Conservation (phyloP, 495 filamentous ascomycete genomes). For the Bombardia bombarda region DNA sequence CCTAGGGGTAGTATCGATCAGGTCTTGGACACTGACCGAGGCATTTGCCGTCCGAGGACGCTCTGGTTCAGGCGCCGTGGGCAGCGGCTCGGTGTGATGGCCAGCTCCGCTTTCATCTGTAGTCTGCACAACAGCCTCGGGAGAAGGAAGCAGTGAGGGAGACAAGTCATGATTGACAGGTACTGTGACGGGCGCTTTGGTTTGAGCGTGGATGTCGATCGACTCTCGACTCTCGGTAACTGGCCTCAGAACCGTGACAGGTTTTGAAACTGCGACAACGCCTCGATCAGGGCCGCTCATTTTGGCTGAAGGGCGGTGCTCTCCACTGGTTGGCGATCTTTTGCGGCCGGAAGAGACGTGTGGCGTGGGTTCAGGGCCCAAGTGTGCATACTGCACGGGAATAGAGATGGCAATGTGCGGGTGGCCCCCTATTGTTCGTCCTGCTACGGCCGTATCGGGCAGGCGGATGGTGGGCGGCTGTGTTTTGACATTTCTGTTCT, state of each 20-base stretch:
- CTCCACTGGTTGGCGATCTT: too few species aligned
- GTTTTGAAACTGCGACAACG: too few species aligned
- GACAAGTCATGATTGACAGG: too few species aligned
- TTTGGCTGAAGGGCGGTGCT: too few species aligned
- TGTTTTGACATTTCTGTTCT: not conserved
- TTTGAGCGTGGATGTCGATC: not conserved
- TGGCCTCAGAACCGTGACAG: constrained; percentile 5
- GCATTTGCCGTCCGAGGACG: not conserved
- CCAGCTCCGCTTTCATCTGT: too few species aligned
- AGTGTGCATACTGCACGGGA: constrained; percentile 25
- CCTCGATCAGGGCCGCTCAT: too few species aligned
- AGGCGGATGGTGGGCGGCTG: constrained; percentile 24
- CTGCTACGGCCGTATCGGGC: constrained; percentile 39
- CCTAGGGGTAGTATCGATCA: constrained; percentile 4
- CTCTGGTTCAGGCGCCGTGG: not conserved
- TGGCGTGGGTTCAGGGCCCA: too few species aligned
- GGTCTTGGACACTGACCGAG: constrained; percentile 10
- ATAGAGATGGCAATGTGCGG: constrained; percentile 47
- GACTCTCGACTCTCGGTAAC: constrained; percentile 15
- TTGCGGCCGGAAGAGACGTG: too few species aligned
- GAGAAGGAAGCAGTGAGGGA: too few species aligned
- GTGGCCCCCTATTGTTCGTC: constrained; percentile 31
- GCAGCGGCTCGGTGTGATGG: too few species aligned
- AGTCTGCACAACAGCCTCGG: too few species aligned
- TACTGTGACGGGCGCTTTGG: constrained; percentile 1